A percentile compares a stretch with the other conserved stretches of the same genome.
phyloP scores from a whole-genome alignment of 352 stramenopile genomes.

The Chrysophaeum taylorii region DNA sequence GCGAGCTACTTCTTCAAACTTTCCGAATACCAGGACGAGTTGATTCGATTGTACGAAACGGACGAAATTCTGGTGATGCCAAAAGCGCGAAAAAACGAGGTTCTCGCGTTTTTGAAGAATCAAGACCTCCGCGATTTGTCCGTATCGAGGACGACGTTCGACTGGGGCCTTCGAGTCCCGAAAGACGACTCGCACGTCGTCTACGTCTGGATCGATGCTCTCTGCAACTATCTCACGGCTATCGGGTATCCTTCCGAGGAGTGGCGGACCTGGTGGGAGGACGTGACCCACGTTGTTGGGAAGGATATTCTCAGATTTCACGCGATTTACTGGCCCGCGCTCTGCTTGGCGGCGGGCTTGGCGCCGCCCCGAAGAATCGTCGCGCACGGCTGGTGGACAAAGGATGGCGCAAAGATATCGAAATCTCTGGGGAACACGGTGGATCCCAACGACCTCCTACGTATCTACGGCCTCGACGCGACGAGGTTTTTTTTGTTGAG shows the following conservation, averaged over 20 bases:
- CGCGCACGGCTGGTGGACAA: constrained; percentile 95
- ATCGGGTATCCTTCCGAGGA: constrained; percentile 78
- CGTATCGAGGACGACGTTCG: constrained; percentile 85
- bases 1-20: constrained; percentile 97
- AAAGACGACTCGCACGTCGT: constrained; percentile 81
- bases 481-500: constrained; percentile 64
- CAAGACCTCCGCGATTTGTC: constrained; percentile 86
- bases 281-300: constrained; percentile 47
- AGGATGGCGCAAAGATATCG: constrained; percentile 97
- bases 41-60: constrained; percentile 69
- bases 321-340: constrained; percentile 94
- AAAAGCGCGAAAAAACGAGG: constrained; percentile 75
- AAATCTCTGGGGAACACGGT: constrained; percentile 98
- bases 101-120: constrained; percentile 66
- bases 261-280: constrained; percentile 40
- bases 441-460: constrained; percentile 84
- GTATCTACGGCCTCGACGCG: constrained; percentile 56
- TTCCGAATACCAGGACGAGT: constrained; percentile 74
- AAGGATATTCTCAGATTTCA: constrained; percentile 99
- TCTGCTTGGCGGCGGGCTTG: constrained; percentile 83
- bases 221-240: constrained; percentile 95
- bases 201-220: constrained; percentile 99
- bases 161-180: constrained; percentile 91
- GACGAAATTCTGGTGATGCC: constrained; percentile 80
- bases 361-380: constrained; percentile 84